phyloP scores from a whole-genome alignment of 768 basidiomycete genomes.

The Boletus patriciae region DNA sequence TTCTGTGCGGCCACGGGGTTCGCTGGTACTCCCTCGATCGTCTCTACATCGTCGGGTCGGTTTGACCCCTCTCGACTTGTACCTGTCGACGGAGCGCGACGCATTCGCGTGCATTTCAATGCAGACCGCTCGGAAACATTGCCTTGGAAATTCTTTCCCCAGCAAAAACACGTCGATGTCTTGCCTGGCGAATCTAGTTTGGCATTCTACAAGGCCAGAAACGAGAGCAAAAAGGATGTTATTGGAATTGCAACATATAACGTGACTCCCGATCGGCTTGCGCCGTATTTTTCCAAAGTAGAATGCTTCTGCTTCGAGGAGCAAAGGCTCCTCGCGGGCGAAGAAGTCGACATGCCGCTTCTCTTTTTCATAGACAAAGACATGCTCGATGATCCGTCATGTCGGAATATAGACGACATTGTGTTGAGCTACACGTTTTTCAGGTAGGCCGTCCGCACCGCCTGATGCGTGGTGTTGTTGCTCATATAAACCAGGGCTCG shows the following conservation, averaged over 20 bases:
- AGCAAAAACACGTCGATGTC: constrained; percentile 86
- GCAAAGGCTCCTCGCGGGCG: constrained; percentile 89
- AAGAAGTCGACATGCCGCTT: constrained; percentile 97
- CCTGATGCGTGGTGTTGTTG: neutral
- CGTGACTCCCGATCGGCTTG: constrained; percentile 95
- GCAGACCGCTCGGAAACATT: constrained; percentile 87
- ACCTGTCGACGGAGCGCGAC: constrained; percentile 61
- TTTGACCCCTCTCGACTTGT: constrained; percentile 86
- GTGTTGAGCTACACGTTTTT: constrained; percentile 98
- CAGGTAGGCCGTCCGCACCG: constrained; percentile 50
- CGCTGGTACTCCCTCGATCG: constrained; percentile 89
- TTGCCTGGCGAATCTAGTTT: constrained; percentile 94
- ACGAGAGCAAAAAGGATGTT: constrained; percentile 79
- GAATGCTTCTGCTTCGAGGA: constrained; percentile 99
- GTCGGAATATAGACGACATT: constrained; percentile 84
- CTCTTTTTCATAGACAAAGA: constrained; percentile 99
- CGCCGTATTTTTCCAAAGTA: constrained; percentile 98
- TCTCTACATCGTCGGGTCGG: constrained; percentile 56
- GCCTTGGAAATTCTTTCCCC: constrained; percentile 91
- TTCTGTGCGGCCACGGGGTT: constrained; percentile 99
- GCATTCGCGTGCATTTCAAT: constrained; percentile 95
- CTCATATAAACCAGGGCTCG: constrained; percentile 60
- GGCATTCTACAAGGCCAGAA: constrained; percentile 95
- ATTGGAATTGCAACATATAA: constrained; percentile 99
- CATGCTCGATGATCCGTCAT: constrained; percentile 87